Percentiles rank a stretch among this genome's conserved stretches.
Evolutionary conservation across 192 early-diverging fungal species (phyloP).

Genomic region (Coemansia sp.): DNA sequence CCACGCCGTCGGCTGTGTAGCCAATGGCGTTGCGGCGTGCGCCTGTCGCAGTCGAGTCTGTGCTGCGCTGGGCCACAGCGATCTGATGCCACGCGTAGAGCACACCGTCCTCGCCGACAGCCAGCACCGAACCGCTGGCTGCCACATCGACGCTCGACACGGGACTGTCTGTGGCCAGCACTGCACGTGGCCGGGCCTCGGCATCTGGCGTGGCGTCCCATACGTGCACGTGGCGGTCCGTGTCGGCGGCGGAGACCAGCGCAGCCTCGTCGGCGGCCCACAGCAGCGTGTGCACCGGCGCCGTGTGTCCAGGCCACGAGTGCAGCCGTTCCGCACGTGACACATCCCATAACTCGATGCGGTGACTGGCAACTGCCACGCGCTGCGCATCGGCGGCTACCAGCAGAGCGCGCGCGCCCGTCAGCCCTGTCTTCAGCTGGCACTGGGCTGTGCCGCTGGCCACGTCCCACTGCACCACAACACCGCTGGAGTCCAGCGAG

Average conservation of each 20-base stretch:
- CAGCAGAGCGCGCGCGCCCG: conserved; percentile 18
- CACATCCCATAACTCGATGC: conserved; percentile 45
- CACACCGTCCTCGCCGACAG: conserved; percentile 31
- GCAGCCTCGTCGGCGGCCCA: conserved; percentile 42
- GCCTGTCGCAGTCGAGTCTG: no score
- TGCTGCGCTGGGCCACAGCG: conserved; percentile 22
- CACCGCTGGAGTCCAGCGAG: conserved; percentile 27
- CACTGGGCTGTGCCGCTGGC: background rate
- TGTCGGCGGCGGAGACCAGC: conserved; percentile 34
- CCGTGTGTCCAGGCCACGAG: conserved; percentile 34
- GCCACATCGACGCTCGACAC: conserved; percentile 31
- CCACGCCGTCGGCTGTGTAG: conserved; percentile 29
- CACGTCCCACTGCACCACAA: conserved; percentile 37
- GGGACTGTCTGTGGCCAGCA: conserved; percentile 31
- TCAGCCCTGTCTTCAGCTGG: conserved; percentile 25
- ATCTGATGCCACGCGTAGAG: conserved; percentile 39
- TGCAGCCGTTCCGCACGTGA: background rate
- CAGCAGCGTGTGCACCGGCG: conserved; percentile 26
- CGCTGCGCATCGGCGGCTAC: conserved; percentile 23
- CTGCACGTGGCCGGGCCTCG: conserved; percentile 15
- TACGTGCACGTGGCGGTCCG: conserved; percentile 42
- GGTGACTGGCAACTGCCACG: conserved; percentile 44
- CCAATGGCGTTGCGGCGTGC: conserved; percentile 16
- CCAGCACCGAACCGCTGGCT: conserved; percentile 33
- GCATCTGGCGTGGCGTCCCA: conserved; percentile 28